A percentile compares a stretch with the other conserved stretches of the same genome.
These are phyloP conservation scores for Passiflora organensis DNA, from an alignment of 345 rosid species.

Conservation along the genomic window DNA sequence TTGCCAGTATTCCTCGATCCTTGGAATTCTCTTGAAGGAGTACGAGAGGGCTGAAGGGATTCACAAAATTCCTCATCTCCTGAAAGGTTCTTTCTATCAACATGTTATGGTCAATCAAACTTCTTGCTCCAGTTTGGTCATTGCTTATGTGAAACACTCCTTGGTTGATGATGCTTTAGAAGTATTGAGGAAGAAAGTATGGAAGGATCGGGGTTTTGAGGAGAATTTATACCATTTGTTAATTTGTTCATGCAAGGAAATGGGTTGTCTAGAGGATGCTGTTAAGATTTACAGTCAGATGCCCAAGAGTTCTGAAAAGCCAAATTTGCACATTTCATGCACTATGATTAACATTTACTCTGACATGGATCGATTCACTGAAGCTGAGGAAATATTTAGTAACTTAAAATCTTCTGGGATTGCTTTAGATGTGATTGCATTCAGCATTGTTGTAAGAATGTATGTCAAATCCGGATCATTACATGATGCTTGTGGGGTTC, in stretches of 20 bases:
- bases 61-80: slow-evolving; percentile 50
- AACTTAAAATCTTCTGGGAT: slow-evolving; percentile 59
- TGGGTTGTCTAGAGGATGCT: slow-evolving; percentile 52
- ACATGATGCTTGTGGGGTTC: slow-evolving; percentile 62
- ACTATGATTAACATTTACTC: slow-evolving; percentile 77
- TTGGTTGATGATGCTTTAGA: slow-evolving; percentile 62
- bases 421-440: slow-evolving; percentile 64
- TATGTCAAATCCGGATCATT: slow-evolving; percentile 69
- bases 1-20: slow-evolving; percentile 64
- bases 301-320: slow-evolving; percentile 33
- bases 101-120: slow-evolving; percentile 61
- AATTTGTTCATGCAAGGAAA: slow-evolving; percentile 82
- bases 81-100: slow-evolving; percentile 56
- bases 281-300: slow-evolving; percentile 52
- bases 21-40: slow-evolving; percentile 64
- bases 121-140: slow-evolving; percentile 75
- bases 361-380: slow-evolving; percentile 41
- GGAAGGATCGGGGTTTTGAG: slow-evolving; percentile 78
- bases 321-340: slow-evolving; percentile 63
- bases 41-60: slow-evolving; percentile 65
- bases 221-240: slow-evolving; percentile 79
- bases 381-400: slow-evolving; percentile 61
- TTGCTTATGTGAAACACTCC: slow-evolving; percentile 72
- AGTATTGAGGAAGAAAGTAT: slow-evolving; percentile 49
- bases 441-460: slow-evolving; percentile 75